Evolutionary conservation across 805 yeast genomes (phyloP).

Genomic region (Lipomyces mesembrius): DNA sequence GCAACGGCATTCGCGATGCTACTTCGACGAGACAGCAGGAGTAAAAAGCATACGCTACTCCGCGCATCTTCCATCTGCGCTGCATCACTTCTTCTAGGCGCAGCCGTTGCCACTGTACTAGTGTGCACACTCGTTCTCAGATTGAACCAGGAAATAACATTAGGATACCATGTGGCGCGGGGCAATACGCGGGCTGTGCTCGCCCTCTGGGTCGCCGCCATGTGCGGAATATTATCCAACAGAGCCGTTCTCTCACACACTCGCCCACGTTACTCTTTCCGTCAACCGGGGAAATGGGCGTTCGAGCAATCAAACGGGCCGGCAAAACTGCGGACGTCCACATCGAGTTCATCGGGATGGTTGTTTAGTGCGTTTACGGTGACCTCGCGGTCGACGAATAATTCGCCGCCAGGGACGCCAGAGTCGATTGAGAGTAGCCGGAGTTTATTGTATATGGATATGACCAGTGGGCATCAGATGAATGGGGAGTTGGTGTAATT

Average conservation of each 20-base stretch:
- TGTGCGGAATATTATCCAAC: conserved; percentile 5
- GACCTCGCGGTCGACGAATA: conserved; percentile 1
- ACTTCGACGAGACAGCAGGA: not conserved
- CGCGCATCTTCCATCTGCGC: conserved; percentile 12
- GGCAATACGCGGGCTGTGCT: conserved; percentile 4
- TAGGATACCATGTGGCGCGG: conserved; percentile 15
- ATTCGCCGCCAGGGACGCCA: conserved; percentile 1
- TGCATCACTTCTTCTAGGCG: conserved; percentile 15
- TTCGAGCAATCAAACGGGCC: not conserved
- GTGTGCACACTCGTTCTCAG: conserved; percentile 1
- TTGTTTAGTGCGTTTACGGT: not conserved
- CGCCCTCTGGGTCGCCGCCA: conserved; percentile 6
- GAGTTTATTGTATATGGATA: conserved; percentile 1
- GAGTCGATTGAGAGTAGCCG: conserved; percentile 1
- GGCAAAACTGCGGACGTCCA: too few relatives aligned
- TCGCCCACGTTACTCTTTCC: not conserved
- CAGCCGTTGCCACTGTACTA: conserved; percentile 4
- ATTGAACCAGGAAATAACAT: conserved; percentile 21
- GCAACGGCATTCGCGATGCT: not conserved
- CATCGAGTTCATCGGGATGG: not conserved
- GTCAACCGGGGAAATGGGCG: not conserved
- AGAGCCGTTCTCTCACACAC: not conserved
- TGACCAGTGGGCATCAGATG: not conserved
- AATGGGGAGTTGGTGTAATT: not conserved
- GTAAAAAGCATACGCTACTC: conserved; percentile 8